Conservation (phyloP, 345 rosid species). For the Syzygium oleosum region DNA sequence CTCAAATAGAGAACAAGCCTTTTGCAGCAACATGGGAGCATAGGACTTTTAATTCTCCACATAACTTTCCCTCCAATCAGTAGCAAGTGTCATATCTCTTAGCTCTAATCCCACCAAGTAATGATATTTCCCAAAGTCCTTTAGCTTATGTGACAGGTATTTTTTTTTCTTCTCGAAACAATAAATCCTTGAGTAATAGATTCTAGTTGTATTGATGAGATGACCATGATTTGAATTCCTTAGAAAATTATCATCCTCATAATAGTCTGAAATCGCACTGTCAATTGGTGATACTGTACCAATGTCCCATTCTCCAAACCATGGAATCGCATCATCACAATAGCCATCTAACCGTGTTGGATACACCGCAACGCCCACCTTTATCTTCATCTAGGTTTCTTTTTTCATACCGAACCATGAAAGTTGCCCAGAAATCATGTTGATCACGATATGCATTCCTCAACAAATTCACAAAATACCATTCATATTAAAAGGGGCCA, state of each 20-base stretch:
- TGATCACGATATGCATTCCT: neutral
- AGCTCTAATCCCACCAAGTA: neutral
- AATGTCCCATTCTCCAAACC: neutral
- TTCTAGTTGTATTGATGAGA: no score
- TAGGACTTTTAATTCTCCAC: neutral
- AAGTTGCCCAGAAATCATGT: neutral
- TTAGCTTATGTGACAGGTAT: neutral
- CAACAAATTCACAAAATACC: neutral
- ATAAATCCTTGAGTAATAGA: neutral
- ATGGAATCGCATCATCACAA: neutral
- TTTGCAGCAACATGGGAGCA: neutral
- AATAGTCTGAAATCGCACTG: no score
- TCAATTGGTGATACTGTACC: neutral
- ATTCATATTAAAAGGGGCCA: neutral
- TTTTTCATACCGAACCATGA: neutral
- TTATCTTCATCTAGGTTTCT: neutral
- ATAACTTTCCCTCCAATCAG: neutral
- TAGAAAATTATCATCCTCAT: neutral
- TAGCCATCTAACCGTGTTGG: neutral
- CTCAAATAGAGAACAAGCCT: neutral
- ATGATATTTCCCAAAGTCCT: neutral
- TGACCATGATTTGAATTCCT: neutral
- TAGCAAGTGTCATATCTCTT: neutral
- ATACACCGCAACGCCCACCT: neutral
- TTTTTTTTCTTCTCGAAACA: neutral